phyloP scores from a whole-genome alignment of 176 grass and related monocot genomes.

The Eleusine coracana region DNA sequence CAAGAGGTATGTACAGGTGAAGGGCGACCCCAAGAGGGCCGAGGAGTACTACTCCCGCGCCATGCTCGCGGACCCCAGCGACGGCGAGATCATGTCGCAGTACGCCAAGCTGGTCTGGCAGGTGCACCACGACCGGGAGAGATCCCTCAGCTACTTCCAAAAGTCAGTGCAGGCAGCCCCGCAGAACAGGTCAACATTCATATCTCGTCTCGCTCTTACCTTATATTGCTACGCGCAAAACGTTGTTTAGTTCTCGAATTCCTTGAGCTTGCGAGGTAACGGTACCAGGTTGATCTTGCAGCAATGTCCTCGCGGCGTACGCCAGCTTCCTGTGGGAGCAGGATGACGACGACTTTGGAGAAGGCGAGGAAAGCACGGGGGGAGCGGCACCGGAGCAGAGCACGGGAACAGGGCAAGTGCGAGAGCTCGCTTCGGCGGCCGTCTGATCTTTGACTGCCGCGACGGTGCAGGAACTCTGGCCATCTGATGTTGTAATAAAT shows the following conservation, averaged over 20 bases:
- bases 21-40: conserved; percentile 64
- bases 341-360: conserved; percentile 46
- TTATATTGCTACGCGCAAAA: neutral
- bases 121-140: conserved; percentile 65
- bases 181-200: conserved; percentile 39
- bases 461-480: neutral
- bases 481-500: neutral
- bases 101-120: conserved; percentile 89
- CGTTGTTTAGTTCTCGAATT: neutral
- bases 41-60: conserved; percentile 98
- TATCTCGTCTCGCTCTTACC: neutral
- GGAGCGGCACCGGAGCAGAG: neutral
- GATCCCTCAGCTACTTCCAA: conserved; percentile 71
- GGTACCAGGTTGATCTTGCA: conserved; percentile 30
- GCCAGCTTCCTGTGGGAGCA: conserved; percentile 81
- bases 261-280: neutral
- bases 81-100: conserved; percentile 85
- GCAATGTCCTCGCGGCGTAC: conserved; percentile 81
- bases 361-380: conserved; percentile 10
- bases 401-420: neutral
- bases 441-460: conserved; percentile 5
- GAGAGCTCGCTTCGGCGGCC: conserved; percentile 10
- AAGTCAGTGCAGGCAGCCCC: conserved; percentile 69
- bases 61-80: conserved; percentile 70
- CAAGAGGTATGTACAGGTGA: conserved; percentile 29